Evolutionary conservation across 495 filamentous ascomycete species (phyloP), one percentile per base, ranked within the genome.

Genomic region (Lentithecium fluviatile): DNA sequence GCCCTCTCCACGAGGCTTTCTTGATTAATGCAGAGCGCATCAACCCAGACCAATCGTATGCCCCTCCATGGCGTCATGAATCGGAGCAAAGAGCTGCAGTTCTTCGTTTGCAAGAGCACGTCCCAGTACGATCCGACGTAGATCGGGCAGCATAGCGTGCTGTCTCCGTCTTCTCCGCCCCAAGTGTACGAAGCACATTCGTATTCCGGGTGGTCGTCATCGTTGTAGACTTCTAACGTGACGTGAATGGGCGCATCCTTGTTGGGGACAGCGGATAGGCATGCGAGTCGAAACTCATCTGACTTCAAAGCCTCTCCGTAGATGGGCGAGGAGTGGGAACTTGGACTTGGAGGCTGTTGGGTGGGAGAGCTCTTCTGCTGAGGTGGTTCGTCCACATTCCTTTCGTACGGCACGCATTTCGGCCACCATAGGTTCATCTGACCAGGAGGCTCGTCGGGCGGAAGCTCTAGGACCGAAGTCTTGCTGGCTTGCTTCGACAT

Each of bases 111-210:
- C 7, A 71, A 52, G 6, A 71, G 50, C 1, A 72, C 55, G 34
- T 74, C 70, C 58, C 66, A 71, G 46, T 64, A 65, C 3, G 58
- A 40, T 12, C 71, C 71, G 40, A 74, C 40, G 43, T 51, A 72
- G n/a, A 72, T 42, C 11, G 68, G 66, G 10, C 37, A 40, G 21
- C 58, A 62, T 6, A 40, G 58, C 10, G 51, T 34, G 47, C 42
- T 62, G 48, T 71, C 68, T 2, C 53, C 62, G 6, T 70, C 61
- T 38, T 74, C 70, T 24, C 66, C 66, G 0, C 57, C 71, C 70
- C 71, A 74, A 6, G 66, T 60, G 37, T 74, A 70, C 0, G 66
- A 72, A 15, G 65, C 56, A 0, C 63, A 64, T 45, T 74, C 70
- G 46, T 72, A 72, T 29, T 74, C 71, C 19, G 71, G 70, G 40